These are phyloP conservation scores for Sarocladium oryzae DNA, from an alignment of 2,329 filamentous ascomycete genomes.

Conservation along the genomic window DNA sequence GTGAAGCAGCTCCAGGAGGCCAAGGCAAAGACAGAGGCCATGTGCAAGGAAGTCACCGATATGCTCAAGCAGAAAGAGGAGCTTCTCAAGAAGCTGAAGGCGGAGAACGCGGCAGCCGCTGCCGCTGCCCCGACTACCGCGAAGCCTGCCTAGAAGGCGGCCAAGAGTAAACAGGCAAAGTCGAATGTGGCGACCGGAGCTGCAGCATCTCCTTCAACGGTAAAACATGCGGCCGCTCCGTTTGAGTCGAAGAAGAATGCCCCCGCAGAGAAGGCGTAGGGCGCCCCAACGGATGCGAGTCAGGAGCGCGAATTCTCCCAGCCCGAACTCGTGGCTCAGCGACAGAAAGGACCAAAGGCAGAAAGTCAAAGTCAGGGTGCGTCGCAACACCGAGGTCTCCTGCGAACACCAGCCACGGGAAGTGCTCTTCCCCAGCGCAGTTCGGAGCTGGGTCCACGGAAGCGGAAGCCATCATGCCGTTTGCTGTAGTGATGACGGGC, in stretches of 20 bases:
- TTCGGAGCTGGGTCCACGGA: too few species aligned
- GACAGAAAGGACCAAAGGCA: too few species aligned
- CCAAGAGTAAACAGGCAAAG: neutral
- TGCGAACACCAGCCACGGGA: too few species aligned
- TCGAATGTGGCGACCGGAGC: neutral
- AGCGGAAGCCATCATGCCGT: too few species aligned
- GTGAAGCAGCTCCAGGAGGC: constrained; percentile 57
- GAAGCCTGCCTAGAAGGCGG: constrained; percentile 12
- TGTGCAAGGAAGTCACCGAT: constrained; percentile 51
- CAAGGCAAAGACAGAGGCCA: constrained; percentile 54
- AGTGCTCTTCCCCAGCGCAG: too few species aligned
- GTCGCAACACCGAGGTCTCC: too few species aligned
- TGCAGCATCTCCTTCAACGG: neutral
- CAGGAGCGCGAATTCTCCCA: too few species aligned
- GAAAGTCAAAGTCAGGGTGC: too few species aligned
- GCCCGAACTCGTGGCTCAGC: too few species aligned
- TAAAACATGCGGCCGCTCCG: neutral
- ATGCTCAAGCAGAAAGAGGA: constrained; percentile 60
- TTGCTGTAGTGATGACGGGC: too few species aligned
- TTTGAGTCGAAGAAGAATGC: neutral
- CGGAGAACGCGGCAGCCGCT: constrained; percentile 42
- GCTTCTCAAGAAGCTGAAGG: constrained; percentile 53
- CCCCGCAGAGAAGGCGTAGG: neutral
- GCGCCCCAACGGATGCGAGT: neutral
- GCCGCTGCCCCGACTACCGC: constrained; percentile 25